Evolutionary conservation across 176 grass and related monocot genomes (phyloP), one percentile per base, ranked within the genome.

Genomic region (Elymus sibiricus): DNA sequence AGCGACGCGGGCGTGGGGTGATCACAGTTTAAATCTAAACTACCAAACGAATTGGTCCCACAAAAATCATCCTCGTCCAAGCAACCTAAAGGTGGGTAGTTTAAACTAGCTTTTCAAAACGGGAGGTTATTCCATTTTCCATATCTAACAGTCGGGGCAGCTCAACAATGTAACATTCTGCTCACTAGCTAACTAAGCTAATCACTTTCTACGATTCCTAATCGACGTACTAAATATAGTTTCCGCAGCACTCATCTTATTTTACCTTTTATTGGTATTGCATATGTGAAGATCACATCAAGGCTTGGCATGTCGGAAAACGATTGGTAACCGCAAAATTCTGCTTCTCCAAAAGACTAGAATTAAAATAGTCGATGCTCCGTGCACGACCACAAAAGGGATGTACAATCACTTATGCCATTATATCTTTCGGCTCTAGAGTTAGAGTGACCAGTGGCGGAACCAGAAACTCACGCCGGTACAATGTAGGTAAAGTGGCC

Each of bases 261-360:
- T 46, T 75, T 76, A 9, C 62, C 39, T 87, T 91, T 91, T 77
- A 79, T 32, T 53, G 62, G 76, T 26, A 64, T 47, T 47, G 74
- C 70, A 70, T 87, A 76, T 79, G 85, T 77, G 61, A 76, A 32
- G 75, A 64, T 85, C 86, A 84, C 76, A 85, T 81, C 85, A 81
- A 85, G 69, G 35, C 81, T 69, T 67, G 55, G 62, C 13, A 85
- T 63, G 55, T 47, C 39, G 46, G 89, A 77, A 81, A 81, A 62
- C 39, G 89, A 91, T 63, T 26, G 81, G 61, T 88, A 88, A 77
- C 89, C 60, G 85, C 62, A 88, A 84, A 78, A 87, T 84, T 87
- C 77, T 63, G 43, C 35, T 76, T 72, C 53, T 84, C 4, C 43
- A 42, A 59, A 66, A 81, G 24, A 77, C 5, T 81, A 84, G 13